A percentile compares a stretch with the other conserved stretches of the same genome.
Evolutionary conservation across 2,329 filamentous ascomycete species (phyloP).

Genomic region (Penicillium glabrum): DNA sequence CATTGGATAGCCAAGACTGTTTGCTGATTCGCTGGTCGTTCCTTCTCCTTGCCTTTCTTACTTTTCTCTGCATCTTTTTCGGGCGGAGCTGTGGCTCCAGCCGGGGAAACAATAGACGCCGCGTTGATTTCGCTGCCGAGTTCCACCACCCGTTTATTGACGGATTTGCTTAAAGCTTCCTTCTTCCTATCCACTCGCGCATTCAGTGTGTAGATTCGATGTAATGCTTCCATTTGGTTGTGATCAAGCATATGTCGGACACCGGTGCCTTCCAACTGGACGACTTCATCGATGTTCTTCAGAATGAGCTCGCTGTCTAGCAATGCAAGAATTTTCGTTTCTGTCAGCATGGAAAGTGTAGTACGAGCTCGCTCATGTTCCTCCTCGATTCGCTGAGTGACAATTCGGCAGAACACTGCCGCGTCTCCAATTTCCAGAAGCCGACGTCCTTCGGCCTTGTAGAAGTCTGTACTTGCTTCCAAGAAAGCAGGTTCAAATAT

Average conservation of each 20-base stretch:
- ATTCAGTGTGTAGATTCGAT: slow-evolving; percentile 78
- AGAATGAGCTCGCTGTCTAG: slow-evolving; percentile 80
- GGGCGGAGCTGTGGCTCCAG: slow-evolving; percentile 44
- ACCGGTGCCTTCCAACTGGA: slow-evolving; percentile 81
- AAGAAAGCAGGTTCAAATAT: slow-evolving; percentile 81
- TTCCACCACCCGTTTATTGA: slow-evolving; percentile 74
- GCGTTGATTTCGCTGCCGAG: slow-evolving; percentile 81
- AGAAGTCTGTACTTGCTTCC: slow-evolving; percentile 69
- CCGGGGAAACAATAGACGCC: slow-evolving; percentile 55
- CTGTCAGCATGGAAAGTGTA: slow-evolving; percentile 71
- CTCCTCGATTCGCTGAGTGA: slow-evolving; percentile 71
- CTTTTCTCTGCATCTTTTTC: slow-evolving; percentile 54
- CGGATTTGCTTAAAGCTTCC: slow-evolving; percentile 64
- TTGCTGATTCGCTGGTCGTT: slow-evolving; percentile 68
- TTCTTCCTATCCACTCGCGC: slow-evolving; percentile 75
- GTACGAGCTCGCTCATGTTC: slow-evolving; percentile 81
- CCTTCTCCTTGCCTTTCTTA: slow-evolving; percentile 46
- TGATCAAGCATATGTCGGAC: slow-evolving; percentile 90
- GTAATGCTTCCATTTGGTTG: slow-evolving; percentile 73
- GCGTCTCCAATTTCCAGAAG: slow-evolving; percentile 78
- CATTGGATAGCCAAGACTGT: slow-evolving; percentile 88
- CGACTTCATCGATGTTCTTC: slow-evolving; percentile 74
- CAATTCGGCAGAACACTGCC: slow-evolving; percentile 75
- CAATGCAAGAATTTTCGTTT: slow-evolving; percentile 70
- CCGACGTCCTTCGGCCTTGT: slow-evolving; percentile 70